phyloP scores from a whole-genome alignment of 2,329 filamentous ascomycete genomes.

The Fusarium guadeloupense region DNA sequence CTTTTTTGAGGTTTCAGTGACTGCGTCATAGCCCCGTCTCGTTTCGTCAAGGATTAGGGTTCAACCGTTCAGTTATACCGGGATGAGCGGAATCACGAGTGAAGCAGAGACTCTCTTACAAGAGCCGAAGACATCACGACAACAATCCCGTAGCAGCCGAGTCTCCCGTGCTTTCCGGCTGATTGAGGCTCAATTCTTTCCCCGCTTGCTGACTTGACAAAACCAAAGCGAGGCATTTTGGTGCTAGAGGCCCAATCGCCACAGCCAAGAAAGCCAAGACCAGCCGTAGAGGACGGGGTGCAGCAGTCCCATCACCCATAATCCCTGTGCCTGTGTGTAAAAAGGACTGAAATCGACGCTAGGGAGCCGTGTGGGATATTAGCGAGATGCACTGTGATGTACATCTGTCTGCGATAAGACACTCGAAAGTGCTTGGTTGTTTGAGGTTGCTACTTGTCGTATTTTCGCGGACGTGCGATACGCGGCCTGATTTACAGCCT shows the following conservation, averaged over 20 bases:
- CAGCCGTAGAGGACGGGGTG: slow-evolving; percentile 25
- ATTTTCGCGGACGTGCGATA: slow-evolving; percentile 28
- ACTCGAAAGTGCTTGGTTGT: no score
- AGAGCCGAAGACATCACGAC: background rate
- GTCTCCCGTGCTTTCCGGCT: slow-evolving; percentile 30
- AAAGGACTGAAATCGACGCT: slow-evolving; percentile 30
- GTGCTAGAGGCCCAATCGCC: slow-evolving; percentile 25
- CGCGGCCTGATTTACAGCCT: slow-evolving; percentile 4
- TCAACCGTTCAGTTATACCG: slow-evolving; percentile 13
- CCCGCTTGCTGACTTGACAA: slow-evolving; percentile 20
- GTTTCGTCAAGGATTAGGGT: background rate
- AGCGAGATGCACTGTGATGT: slow-evolving; percentile 21
- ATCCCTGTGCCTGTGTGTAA: slow-evolving; percentile 13
- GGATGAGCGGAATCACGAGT: slow-evolving; percentile 24
- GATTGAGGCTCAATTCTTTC: slow-evolving; percentile 29
- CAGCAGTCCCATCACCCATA: slow-evolving; percentile 6
- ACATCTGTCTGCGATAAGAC: slow-evolving; percentile 5
- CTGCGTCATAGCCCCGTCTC: slow-evolving; percentile 35
- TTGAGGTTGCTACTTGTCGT: slow-evolving; percentile 5
- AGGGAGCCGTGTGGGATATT: slow-evolving; percentile 30
- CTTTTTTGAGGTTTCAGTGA: slow-evolving; percentile 16
- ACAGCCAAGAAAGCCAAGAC: slow-evolving; percentile 34
- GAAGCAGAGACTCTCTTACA: background rate
- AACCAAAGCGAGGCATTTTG: slow-evolving; percentile 28
- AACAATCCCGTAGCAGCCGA: slow-evolving; percentile 33